These are phyloP conservation scores for Arthrocladium fulminans DNA, from an alignment of 2,329 filamentous ascomycete species.

Conservation along the genomic window DNA sequence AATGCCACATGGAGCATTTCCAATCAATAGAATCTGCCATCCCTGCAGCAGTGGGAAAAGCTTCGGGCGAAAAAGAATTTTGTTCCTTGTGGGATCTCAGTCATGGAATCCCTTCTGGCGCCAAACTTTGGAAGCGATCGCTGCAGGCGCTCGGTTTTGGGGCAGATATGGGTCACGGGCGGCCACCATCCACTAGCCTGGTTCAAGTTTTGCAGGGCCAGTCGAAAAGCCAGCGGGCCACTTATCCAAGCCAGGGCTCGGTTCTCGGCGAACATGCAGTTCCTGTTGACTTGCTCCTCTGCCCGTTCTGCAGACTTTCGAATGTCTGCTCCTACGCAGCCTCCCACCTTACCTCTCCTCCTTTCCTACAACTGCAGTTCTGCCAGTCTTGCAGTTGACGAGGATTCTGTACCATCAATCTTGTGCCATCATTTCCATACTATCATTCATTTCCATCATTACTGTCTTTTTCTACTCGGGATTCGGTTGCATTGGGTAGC, in stretches of 20 bases:
- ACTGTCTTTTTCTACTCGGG: constrained; percentile 4
- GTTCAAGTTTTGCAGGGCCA: background rate
- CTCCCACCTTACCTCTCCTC: constrained; percentile 2
- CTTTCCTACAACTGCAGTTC: background rate
- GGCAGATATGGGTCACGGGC: background rate
- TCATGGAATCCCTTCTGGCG: background rate
- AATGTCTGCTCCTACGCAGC: background rate
- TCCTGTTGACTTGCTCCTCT: background rate
- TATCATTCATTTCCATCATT: constrained; percentile 5
- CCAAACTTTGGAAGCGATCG: constrained; percentile 6
- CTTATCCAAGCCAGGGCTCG: constrained; percentile 3
- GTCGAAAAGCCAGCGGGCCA: background rate
- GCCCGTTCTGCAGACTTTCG: background rate
- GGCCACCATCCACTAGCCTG: background rate
- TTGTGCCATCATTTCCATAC: background rate
- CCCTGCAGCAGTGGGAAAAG: background rate
- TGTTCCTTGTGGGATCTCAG: background rate
- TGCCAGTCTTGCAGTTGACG: constrained; percentile 1
- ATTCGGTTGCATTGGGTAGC: background rate
- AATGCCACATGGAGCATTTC: background rate
- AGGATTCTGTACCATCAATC: constrained; percentile 5
- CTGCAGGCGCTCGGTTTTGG: constrained; percentile 5
- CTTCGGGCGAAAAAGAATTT: background rate
- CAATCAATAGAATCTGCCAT: background rate
- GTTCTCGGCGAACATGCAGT: constrained; percentile 1